A percentile compares a stretch with the other conserved stretches of the same genome.
Evolutionary conservation across 129 eudicot species (phyloP).

Genomic region (Helianthus annuus): HanXRQr2.0-SUNRISE NC_035441.2:189544183-189544682

Average conservation of each 20-base stretch:
- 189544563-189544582: constrained; percentile 82
- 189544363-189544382: constrained; percentile 23
- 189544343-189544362: constrained; percentile 59
- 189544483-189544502: constrained; percentile 67
- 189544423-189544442: constrained; percentile 25
- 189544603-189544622: neutral
- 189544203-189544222: constrained; percentile 2
- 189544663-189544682: neutral
- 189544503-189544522: constrained; percentile 85
- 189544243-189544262: constrained; percentile 65
- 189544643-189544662: constrained; percentile 14
- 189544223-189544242: constrained; percentile 30
- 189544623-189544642: neutral
- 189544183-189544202: neutral
- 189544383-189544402: neutral
- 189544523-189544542: constrained; percentile 64
- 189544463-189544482: constrained; percentile 80
- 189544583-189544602: constrained; percentile 49
- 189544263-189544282: constrained; percentile 70
- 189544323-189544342: constrained; percentile 92
- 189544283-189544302: constrained; percentile 96
- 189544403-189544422: constrained; percentile 8
- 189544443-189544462: constrained; percentile 86
- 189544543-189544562: constrained; percentile 52
- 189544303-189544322: constrained; percentile 85